A percentile compares a stretch with the other conserved stretches of the same genome.
These are phyloP conservation scores for Henningerozyma blattae DNA, from an alignment of 805 yeast species.

Conservation along the genomic window DNA sequence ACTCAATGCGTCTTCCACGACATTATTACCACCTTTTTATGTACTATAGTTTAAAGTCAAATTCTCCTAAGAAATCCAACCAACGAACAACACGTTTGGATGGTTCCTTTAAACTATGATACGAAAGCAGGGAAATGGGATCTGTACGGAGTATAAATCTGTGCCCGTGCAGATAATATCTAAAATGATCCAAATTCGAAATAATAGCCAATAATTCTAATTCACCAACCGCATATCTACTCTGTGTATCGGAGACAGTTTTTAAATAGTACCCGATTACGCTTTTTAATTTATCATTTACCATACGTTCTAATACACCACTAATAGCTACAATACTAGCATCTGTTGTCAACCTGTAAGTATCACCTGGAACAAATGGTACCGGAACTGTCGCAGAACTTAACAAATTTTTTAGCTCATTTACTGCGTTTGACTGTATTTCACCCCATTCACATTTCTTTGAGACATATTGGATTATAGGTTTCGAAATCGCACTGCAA, in stretches of 20 bases:
- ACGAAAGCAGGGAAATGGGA: slow-evolving; percentile 1
- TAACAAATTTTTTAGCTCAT: background rate
- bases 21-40: slow-evolving; percentile 4
- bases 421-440: slow-evolving; percentile 1
- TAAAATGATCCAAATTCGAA: slow-evolving; percentile 2
- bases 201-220: slow-evolving; percentile 4
- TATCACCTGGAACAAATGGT: background rate
- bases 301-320: slow-evolving; percentile 5
- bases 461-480: slow-evolving; percentile 1
- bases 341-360: slow-evolving; percentile 4
- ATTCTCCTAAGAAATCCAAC: slow-evolving; percentile 3
- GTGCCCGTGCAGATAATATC: slow-evolving; percentile 3
- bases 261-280: slow-evolving; percentile 5
- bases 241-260: slow-evolving; percentile 2
- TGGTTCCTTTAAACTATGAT: background rate
- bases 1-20: slow-evolving; percentile 9
- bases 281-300: slow-evolving; percentile 2
- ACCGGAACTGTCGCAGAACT: slow-evolving; percentile 1
- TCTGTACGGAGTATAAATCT: slow-evolving; percentile 3
- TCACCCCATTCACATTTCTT: slow-evolving; percentile 1
- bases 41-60: slow-evolving; percentile 6
- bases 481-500: slow-evolving; percentile 2
- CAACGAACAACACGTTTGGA: background rate
- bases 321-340: slow-evolving; percentile 4
- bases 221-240: slow-evolving; percentile 3